Base-by-base conservation (phyloP, 352 stramenopile genomes). In the Globisporangium nodosum region DNA sequence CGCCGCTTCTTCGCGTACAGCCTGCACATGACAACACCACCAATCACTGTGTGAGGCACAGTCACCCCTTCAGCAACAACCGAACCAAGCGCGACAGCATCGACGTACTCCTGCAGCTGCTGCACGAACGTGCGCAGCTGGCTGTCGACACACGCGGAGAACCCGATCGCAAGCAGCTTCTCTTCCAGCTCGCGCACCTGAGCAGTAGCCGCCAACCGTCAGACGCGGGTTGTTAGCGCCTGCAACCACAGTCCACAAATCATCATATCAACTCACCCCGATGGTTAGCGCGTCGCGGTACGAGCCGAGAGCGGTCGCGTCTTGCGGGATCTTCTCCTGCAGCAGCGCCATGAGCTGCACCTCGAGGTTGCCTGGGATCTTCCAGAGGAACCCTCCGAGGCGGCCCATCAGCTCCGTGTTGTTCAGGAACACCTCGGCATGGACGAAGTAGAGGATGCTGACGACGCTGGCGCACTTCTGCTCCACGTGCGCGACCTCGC, bases 1-100 rank as follows among this genome's bases (percentile, higher is more conserved):
- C 78, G 69, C 3, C 82, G 70, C 57, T 88, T 90, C 58, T 87
- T 90, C 0, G 76, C 77, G 49, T 90, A 81, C 27, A 92, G 58
- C 47, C 81, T 92, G 21, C 6, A 18, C 3, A n/a, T 20, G 21
- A n/a, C 9, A 5, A 16, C 21, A 6, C 16, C 18, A 15, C 35
- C 5, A 13, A 48, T 0, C 8, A 9, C 33, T 43, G 24, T 37
- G 31, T 27, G 24, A 27, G 24, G 24, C 24, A 27, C 24, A 27
- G 24, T 27, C 24, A 47, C 20, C 35, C 30, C 16, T 2, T 27
- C 11, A 53, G 12, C 7, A 5, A 33, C 18, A 16, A 40, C 9
- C n/a, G 6, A 24, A 20, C 15, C 7, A 18, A 1, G 20, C 50
- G 8, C 49, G 20, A n/a, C 47, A 5, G 47, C 4, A 31, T 9